Conservation (phyloP, 164 flowering plant genomes). For the Stephania cephalantha region DNA sequence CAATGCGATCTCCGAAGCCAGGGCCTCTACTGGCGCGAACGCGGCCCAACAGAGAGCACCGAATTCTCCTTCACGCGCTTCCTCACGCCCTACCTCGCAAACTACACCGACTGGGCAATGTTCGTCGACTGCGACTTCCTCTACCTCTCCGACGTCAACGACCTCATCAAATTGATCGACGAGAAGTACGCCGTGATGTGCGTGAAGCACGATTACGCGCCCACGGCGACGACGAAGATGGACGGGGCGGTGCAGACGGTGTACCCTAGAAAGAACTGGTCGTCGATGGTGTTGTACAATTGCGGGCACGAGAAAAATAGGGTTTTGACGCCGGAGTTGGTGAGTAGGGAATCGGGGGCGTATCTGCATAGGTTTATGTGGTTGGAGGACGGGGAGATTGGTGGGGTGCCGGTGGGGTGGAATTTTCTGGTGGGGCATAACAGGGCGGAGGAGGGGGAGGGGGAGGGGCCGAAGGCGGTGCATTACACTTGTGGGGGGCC, state of each 20-base stretch:
- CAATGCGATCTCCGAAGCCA: slow-evolving; percentile 1
- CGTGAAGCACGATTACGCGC: slow-evolving; percentile 9
- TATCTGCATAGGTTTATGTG: slow-evolving; percentile 10
- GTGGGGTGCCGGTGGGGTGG: slow-evolving; percentile 8
- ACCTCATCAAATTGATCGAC: not conserved
- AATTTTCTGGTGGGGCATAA: slow-evolving; percentile 13
- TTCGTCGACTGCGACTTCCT: slow-evolving; percentile 12
- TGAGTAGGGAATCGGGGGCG: slow-evolving; percentile 4
- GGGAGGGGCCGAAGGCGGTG: not conserved
- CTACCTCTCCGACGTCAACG: slow-evolving; percentile 4
- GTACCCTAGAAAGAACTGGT: slow-evolving; percentile 10
- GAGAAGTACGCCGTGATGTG: slow-evolving; percentile 7
- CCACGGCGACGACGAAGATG: slow-evolving; percentile 10
- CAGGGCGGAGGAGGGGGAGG: slow-evolving; percentile 1
- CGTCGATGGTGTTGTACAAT: slow-evolving; percentile 9
- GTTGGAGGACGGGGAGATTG: slow-evolving; percentile 10
- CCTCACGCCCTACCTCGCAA: slow-evolving; percentile 31
- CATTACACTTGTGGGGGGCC: slow-evolving; percentile 10
- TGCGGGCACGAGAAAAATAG: slow-evolving; percentile 9
- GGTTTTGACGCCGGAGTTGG: slow-evolving; percentile 9
- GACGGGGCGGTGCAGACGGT: slow-evolving; percentile 10
- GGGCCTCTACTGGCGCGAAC: slow-evolving; percentile 10
- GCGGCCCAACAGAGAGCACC: slow-evolving; percentile 8
- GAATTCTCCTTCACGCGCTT: slow-evolving; percentile 8
- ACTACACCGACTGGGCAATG: slow-evolving; percentile 6